A percentile compares a stretch with the other conserved stretches of the same genome.
These are phyloP conservation scores for Pythium aquatile DNA, from an alignment of 352 stramenopile genomes.

Conservation along the genomic window DNA sequence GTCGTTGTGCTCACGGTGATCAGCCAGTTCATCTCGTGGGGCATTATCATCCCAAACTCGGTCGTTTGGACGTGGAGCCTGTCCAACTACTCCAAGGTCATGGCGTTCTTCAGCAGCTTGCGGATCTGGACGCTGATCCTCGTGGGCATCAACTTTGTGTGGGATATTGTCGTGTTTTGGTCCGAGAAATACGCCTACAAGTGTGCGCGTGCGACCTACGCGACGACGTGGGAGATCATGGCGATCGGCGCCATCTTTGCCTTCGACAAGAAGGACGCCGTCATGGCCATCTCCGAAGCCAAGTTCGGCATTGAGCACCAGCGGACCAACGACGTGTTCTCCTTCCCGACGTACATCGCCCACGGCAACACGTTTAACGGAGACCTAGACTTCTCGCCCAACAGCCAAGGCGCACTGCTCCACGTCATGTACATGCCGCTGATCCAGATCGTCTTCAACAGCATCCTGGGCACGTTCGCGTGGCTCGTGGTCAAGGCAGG, in stretches of 20 bases:
- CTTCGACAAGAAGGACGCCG: constrained; percentile 5
- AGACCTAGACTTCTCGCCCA: constrained; percentile 20
- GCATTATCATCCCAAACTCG: constrained; percentile 16
- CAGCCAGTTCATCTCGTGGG: constrained; percentile 19
- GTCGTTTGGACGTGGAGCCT: constrained; percentile 24
- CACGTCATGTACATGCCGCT: constrained; percentile 22
- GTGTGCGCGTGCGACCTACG: constrained; percentile 22
- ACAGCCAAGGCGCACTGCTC: constrained; percentile 18
- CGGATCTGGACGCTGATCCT: constrained; percentile 19
- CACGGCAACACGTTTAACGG: constrained; percentile 31
- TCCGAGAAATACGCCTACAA: constrained; percentile 11
- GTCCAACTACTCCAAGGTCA: constrained; percentile 7
- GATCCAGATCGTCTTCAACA: constrained; percentile 5
- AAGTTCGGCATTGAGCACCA: constrained; percentile 32
- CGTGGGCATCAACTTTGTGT: constrained; percentile 18
- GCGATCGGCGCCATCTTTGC: constrained; percentile 21
- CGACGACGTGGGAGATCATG: constrained; percentile 27
- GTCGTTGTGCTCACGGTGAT: constrained; percentile 6
- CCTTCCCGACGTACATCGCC: constrained; percentile 23
- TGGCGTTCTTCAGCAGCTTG: constrained; percentile 7
- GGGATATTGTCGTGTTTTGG: constrained; percentile 10
- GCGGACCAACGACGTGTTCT: constrained; percentile 26
- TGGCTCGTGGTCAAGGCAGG: constrained; percentile 4
- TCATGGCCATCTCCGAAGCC: constrained; percentile 27
- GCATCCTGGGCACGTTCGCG: not conserved